These are phyloP conservation scores for Boletus austroedulis DNA, from an alignment of 1,284 basidiomycete genomes.

Conservation along the genomic window DNA sequence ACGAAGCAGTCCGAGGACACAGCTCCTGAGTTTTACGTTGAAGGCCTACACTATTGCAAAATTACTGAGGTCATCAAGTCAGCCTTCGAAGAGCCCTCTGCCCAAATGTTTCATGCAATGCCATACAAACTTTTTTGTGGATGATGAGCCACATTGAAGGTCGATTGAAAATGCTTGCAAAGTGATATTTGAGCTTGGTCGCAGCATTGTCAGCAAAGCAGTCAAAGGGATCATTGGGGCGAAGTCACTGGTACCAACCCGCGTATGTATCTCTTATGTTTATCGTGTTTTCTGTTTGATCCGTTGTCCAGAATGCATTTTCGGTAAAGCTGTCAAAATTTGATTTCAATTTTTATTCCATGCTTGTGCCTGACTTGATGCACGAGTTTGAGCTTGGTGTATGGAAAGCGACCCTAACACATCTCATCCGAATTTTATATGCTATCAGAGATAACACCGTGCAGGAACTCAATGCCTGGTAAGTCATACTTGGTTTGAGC, in stretches of 20 bases:
- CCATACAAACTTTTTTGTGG: background rate
- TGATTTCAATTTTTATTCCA: background rate
- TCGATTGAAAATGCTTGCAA: background rate
- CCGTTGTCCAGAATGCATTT: background rate
- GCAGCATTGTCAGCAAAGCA: background rate
- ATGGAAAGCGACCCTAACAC: background rate
- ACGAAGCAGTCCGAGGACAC: background rate
- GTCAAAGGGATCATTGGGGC: background rate
- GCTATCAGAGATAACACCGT: background rate
- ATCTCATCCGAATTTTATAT: background rate
- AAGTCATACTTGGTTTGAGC: too few species aligned
- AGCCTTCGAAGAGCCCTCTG: background rate
- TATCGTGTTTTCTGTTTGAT: background rate
- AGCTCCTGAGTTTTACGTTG: background rate
- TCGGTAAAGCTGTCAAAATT: background rate
- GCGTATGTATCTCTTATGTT: background rate
- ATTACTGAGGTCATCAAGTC: background rate
- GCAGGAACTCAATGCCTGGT: background rate
- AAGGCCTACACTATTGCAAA: background rate
- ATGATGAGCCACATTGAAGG: background rate
- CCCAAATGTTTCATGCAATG: background rate
- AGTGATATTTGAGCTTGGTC: background rate
- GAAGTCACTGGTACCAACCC: background rate
- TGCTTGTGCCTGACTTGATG: background rate
- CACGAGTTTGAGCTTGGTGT: background rate